Conservation (phyloP, 305 asterid species). For the Lippia alba region DNA sequence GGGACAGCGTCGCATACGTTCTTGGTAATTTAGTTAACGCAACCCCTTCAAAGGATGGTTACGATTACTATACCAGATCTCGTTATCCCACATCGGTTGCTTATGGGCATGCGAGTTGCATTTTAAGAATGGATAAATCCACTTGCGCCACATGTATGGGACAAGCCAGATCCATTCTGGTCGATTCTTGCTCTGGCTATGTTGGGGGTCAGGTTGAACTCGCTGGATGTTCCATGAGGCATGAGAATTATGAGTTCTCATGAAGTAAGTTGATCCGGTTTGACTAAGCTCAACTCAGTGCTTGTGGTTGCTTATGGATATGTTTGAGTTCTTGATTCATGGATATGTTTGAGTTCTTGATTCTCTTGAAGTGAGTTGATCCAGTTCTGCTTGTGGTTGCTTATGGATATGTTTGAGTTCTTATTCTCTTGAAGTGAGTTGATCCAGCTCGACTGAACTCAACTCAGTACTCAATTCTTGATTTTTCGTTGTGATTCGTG, state of each 20-base stretch:
- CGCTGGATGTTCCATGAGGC: slow-evolving; percentile 23
- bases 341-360: too few species aligned
- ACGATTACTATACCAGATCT: slow-evolving; percentile 1
- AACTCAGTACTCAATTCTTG: too few species aligned
- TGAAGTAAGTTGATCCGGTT: neutral
- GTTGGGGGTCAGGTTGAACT: slow-evolving; percentile 15
- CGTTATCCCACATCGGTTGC: neutral
- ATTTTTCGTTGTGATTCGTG: neutral
- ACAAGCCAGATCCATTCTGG: neutral
- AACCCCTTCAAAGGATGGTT: neutral
- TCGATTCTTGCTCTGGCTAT: neutral
- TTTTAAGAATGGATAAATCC: neutral
- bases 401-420: too few species aligned
- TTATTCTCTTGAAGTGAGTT: neutral
- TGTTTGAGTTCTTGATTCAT: too few species aligned
- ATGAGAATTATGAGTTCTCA: slow-evolving; percentile 9
- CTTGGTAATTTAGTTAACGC: slow-evolving; percentile 7
- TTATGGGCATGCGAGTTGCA: slow-evolving; percentile 24
- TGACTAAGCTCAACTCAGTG: neutral
- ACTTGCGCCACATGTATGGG: slow-evolving; percentile 16
- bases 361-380: too few species aligned
- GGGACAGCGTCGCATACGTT: slow-evolving; percentile 11
- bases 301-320: neutral
- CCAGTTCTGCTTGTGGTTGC: too few species aligned
- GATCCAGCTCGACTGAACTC: neutral